Evolutionary conservation across 495 filamentous ascomycete species (phyloP).

Genomic region (Aspergillus saccharolyticus): DNA sequence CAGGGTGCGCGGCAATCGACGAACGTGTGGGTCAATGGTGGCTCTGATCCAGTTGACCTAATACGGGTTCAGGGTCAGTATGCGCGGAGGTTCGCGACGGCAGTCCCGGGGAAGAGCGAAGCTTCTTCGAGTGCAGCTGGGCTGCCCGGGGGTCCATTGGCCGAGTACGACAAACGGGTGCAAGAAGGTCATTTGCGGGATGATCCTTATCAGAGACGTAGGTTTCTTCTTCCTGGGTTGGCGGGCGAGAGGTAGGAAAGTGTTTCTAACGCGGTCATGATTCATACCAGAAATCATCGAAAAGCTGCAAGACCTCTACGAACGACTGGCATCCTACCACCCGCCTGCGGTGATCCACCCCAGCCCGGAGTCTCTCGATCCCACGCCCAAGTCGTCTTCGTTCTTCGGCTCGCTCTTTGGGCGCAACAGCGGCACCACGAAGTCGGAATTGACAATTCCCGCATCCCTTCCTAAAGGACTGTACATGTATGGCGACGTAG

Average conservation of each 20-base stretch:
- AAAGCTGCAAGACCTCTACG: slow-evolving; percentile 80
- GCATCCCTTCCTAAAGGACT: slow-evolving; percentile 75
- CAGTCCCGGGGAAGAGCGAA: slow-evolving; percentile 6
- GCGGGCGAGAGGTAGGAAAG: not conserved
- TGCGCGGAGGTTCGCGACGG: slow-evolving; percentile 18
- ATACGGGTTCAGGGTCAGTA: not conserved
- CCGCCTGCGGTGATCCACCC: slow-evolving; percentile 72
- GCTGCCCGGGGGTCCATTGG: slow-evolving; percentile 59
- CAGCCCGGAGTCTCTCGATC: slow-evolving; percentile 63
- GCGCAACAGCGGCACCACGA: slow-evolving; percentile 29
- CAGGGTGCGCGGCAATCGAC: not conserved
- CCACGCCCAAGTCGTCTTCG: slow-evolving; percentile 49
- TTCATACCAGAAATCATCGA: slow-evolving; percentile 67
- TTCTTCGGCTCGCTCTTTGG: slow-evolving; percentile 71
- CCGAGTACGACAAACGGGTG: slow-evolving; percentile 83
- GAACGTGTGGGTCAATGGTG: not conserved
- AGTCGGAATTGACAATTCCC: slow-evolving; percentile 51
- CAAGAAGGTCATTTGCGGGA: slow-evolving; percentile 65
- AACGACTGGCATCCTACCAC: slow-evolving; percentile 69
- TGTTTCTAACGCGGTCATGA: not conserved
- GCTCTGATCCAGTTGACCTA: not conserved
- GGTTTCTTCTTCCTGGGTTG: slow-evolving; percentile 16
- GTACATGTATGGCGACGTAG: slow-evolving; percentile 96
- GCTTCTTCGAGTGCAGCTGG: not conserved
- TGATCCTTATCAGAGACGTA: slow-evolving; percentile 87